Base-by-base conservation (phyloP, 352 stramenopile genomes). In the Phytopythium vexans region DNA sequence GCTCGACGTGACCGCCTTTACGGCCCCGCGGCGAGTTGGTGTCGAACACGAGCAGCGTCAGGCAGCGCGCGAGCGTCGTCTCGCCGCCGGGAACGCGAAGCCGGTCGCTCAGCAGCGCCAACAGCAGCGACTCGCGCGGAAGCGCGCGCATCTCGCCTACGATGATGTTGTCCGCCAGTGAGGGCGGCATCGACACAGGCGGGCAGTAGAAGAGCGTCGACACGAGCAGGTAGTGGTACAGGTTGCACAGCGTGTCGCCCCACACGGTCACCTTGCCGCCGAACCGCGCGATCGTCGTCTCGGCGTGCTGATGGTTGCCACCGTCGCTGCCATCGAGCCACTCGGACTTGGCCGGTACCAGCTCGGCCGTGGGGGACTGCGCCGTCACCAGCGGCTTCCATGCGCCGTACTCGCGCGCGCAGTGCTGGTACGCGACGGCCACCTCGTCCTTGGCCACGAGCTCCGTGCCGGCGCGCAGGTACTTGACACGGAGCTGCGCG, bases 221-320 rank as follows among this genome's bases (percentile, higher is more conserved):
- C 8, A 75, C 56, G 12, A 87, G 62, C 37, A 92, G 48, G 42
- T 77, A 88, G 54, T 92, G 82, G 40, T 88, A 88, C 50, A 86
- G 44, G 14, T 81, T 87, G 62, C 77, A 88, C 4, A 89, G 50
- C 3, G 62, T 66, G 32, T 89, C 66, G 42, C 72, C 74, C 82
- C 79, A 90, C 12, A 80, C n/a, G 35, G 70, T 72, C 49, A 70
- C 65, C 12, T 58, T 65, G 43, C 68, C 65, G 43, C 53, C 31
- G 49, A 77, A 52, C 27, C 63, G 52, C 11, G 44, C 57, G 35
- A 64, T 63, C 12, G 56, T 66, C 2, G 49, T 48, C 46, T 7
- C 34, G 35, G 15, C 16, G n/a, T 8, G 35, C 21, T 27, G 21
- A 27, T 36, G 21, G 1, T 27, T 35, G 32, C 35, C 3, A n/a